A percentile compares a stretch with the other conserved stretches of the same genome.
phyloP scores from a whole-genome alignment of 371 early-diverging fungal species.

The Mucor sp. region DNA sequence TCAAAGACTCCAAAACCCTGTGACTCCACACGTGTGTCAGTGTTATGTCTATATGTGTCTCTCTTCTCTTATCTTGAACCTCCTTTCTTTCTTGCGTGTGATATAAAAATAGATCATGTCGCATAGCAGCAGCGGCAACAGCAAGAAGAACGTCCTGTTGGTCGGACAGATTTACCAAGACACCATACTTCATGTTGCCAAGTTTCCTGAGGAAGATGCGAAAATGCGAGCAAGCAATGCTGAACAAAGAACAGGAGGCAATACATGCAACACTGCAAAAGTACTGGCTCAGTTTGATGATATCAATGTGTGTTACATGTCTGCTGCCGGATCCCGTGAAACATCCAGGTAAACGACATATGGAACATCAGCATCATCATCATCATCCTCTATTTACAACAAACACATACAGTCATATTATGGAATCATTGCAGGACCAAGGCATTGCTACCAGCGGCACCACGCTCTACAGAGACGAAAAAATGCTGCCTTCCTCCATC shows the following conservation, averaged over 20 bases:
- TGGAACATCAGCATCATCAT: background rate
- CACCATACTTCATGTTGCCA: conserved; percentile 49
- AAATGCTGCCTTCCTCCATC: conserved; percentile 57
- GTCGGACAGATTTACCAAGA: conserved; percentile 58
- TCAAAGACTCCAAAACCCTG: conserved; percentile 8
- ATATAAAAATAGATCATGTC: conserved; percentile 3
- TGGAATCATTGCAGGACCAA: conserved; percentile 1
- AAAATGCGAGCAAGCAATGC: conserved; percentile 56
- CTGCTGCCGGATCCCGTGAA: conserved; percentile 48
- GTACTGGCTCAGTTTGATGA: conserved; percentile 53
- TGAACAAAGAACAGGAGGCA: conserved; percentile 69
- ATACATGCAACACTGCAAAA: conserved; percentile 63
- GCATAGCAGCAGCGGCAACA: background rate
- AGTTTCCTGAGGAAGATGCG: conserved; percentile 62
- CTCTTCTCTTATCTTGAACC: background rate
- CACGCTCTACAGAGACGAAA: background rate
- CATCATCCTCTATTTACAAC: background rate
- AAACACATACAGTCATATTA: conserved; percentile 5
- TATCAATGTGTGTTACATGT: conserved; percentile 45
- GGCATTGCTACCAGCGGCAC: background rate
- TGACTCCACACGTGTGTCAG: conserved; percentile 13
- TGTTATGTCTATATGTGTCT: background rate
- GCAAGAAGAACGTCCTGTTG: conserved; percentile 27
- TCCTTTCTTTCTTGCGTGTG: background rate
- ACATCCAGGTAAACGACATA: conserved; percentile 35